Evolutionary conservation across 768 basidiomycete species (phyloP), one percentile per base, ranked within the genome.

Genomic region (Leccinellum luteum): DNA sequence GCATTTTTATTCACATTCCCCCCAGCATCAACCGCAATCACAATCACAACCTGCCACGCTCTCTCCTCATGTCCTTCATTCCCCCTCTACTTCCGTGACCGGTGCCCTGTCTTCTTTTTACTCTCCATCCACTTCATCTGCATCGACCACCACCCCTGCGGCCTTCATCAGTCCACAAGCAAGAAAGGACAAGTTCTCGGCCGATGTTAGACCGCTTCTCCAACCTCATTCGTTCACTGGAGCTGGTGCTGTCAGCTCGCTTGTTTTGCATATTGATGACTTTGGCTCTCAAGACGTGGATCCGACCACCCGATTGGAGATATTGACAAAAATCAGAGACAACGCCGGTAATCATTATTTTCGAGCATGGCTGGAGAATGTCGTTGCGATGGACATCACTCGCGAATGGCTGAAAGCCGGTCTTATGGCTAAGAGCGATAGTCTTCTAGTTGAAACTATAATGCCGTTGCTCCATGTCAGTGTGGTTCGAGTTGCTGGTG

Each of bases 401-500:
- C 81, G 89, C 50, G 89, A 90, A 63, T 94, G 92, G 92, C 74
- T 94, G 58, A 90, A 86, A 74, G 78, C 86, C 2, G 88, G 82
- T 23, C 81, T 84, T 56, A 77, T 79, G 28, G 81, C 78, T 48
- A 84, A 83, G 59, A 76, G 69, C 55, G 85, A 86, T 56, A 75
- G 68, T 55, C 74, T 79, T 59, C 69, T 86, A 57, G 79, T 82
- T 52, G 87, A 91, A 69, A 92, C 89, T 6, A 84, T 87, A 56
- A 94, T 92, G 92, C 91, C 91, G 31, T 76, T 93, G 64, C 76
- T 94, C 51, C 90, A 92, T 75, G 92, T 93, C 75, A 78, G 91
- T 84, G 64, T 63, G 54, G 64, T 59, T 54, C 52, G 47, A 58
- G 34, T 53, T 56, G 14, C 27, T 38, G 47, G 38, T 53, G 38